Base-by-base conservation (phyloP, 257 asterid species). In the Jaltomata sinuosa region DNA sequence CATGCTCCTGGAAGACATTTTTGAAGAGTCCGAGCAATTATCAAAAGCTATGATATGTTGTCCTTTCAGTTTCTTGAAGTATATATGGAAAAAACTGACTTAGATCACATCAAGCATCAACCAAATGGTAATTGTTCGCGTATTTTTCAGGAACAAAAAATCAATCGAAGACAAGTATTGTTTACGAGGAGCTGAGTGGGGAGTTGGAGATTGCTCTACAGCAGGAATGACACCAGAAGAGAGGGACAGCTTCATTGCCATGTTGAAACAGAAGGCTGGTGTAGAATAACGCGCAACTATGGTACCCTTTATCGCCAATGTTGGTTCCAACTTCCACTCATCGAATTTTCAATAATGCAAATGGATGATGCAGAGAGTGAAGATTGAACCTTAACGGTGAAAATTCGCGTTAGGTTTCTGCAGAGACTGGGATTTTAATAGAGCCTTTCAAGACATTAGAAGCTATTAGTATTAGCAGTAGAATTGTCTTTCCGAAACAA, bases 131-230 rank as follows among this genome's bases (percentile, higher is more conserved):
- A 49, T 9, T 49, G 8, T 19, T 49, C 0, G 62, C 12, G 27
- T 19, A 25, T 25, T 59, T 61, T 62, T 79, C 92, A 96, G 99
- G 87, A 96, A 94, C 87, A 84, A 85, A 61, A 97, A 88, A 83
- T 83, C 88, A 52, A 91, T 84, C 83, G 87, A 84, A 21, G 98
- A 96, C 89, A 94, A 96, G 81, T 96, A 96, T 71, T 96, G 98
- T 90, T 27, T 92, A 67, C 90, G 99, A 16, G 98, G 99, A 86
- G 99, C 99, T 72, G 99, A 94, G 82, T 96, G 98, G 99, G 99
- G 99, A 59, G 94, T 96, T 8, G 99, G 99, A 83, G 99, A 96
- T 89, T 94, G 99, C 87, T 96, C 98, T 2, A 90, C 98, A 12
- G 97, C 88, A 0, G 97, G 82, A 55, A 93, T 96, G 99, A 57